Conservation (phyloP, 1,139 yeast genomes). For the Saccharomyces hybrid region DNA sequence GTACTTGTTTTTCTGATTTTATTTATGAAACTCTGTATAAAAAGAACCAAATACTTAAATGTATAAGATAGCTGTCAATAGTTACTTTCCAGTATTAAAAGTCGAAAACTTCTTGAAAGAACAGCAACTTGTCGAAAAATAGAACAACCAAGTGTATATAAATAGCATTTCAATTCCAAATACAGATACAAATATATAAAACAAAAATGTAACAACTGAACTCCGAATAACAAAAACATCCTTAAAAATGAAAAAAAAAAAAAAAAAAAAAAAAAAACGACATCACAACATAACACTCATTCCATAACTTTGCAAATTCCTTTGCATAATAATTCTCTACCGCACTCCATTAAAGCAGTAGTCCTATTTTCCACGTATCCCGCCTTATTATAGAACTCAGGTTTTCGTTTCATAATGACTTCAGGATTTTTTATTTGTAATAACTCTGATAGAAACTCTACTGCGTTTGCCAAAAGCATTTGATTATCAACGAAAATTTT, state of each 20-base stretch:
- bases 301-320: slow-evolving; percentile 26
- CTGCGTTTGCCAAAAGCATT: slow-evolving; percentile 59
- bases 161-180: background rate
- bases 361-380: slow-evolving; percentile 43
- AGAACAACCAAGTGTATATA: background rate
- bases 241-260: background rate
- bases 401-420: slow-evolving; percentile 42
- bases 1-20: no score
- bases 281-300: slow-evolving; percentile 2
- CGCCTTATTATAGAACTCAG: slow-evolving; percentile 44
- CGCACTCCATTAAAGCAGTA: slow-evolving; percentile 45
- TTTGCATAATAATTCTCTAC: slow-evolving; percentile 37
- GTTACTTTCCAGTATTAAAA: background rate
- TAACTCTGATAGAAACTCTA: slow-evolving; percentile 71
- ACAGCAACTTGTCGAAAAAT: background rate
- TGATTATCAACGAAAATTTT: slow-evolving; percentile 70
- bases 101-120: background rate
- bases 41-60: slow-evolving; percentile 1
- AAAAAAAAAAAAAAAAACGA: background rate
- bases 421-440: slow-evolving; percentile 55
- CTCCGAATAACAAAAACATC: slow-evolving; percentile 1
- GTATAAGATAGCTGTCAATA: background rate
- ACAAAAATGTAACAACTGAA: background rate
- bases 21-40: background rate
- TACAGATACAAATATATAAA: slow-evolving; percentile 7